Evolutionary conservation across 345 rosid species (phyloP).

Genomic region (Firmiana major): DNA sequence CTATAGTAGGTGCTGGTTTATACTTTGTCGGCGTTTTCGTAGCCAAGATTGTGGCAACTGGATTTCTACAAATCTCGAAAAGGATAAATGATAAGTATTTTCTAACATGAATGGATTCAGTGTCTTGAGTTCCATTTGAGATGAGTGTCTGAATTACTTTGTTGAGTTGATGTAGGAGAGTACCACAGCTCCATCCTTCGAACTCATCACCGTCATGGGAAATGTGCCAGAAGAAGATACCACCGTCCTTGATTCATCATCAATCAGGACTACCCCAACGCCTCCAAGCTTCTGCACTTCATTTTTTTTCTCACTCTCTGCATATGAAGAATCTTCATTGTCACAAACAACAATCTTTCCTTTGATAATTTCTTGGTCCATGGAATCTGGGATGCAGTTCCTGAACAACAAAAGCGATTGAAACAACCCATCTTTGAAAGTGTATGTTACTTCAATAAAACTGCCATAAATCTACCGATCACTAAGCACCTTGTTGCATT

Average conservation of each 20-base stretch:
- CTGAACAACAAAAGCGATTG: conserved; percentile 26
- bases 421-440: not conserved
- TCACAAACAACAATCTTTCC: conserved; percentile 77
- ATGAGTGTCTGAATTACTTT: conserved; percentile 29
- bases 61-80: conserved; percentile 37
- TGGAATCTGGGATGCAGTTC: conserved; percentile 39
- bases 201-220: conserved; percentile 46
- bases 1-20: conserved; percentile 63
- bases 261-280: conserved; percentile 45
- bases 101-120: not conserved
- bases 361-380: conserved; percentile 42
- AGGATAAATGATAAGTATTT: not conserved
- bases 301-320: conserved; percentile 20
- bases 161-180: conserved; percentile 65
- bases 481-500: conserved; percentile 43
- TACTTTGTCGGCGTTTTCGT: conserved; percentile 43
- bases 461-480: not conserved
- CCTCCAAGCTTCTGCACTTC: conserved; percentile 56
- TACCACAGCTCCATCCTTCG: conserved; percentile 48
- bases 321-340: conserved; percentile 20
- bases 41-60: conserved; percentile 65
- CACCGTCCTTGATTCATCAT: conserved; percentile 40
- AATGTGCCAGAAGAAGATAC: conserved; percentile 44
- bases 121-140: not conserved
- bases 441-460: not conserved